Percentiles rank a stretch among this genome's conserved stretches.
These are phyloP conservation scores for Hirsutella minnesotensis DNA, from an alignment of 2,329 filamentous ascomycete species.

Conservation along the genomic window DNA sequence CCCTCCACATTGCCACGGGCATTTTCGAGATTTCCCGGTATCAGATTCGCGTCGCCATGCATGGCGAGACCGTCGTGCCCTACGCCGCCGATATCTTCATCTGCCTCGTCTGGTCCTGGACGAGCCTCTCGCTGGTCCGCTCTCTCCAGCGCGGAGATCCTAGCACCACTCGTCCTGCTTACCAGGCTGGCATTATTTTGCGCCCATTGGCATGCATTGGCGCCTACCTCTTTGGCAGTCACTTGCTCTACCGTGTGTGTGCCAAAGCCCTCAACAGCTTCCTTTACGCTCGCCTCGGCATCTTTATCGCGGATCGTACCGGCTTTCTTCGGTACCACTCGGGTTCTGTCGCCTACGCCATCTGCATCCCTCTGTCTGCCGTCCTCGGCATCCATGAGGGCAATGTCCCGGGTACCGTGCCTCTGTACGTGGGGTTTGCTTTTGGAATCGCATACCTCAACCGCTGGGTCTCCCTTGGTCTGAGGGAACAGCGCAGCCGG, in stretches of 20 bases:
- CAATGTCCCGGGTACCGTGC: not conserved
- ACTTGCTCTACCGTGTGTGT: not conserved
- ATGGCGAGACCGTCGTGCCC: not conserved
- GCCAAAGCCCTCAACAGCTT: not conserved
- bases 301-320: not conserved
- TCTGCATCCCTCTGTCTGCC: not conserved
- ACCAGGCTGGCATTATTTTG: not conserved
- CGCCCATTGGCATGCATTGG: not conserved
- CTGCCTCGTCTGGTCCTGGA: not conserved
- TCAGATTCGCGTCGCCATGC: not conserved
- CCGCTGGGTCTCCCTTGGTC: not conserved
- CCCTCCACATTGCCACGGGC: not conserved
- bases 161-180: not conserved
- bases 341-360: not conserved
- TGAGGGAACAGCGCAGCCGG: not conserved
- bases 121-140: not conserved
- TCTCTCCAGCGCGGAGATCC: not conserved
- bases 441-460: not conserved
- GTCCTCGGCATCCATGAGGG: not conserved
- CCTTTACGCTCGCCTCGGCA: not conserved
- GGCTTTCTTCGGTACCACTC: not conserved
- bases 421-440: not conserved
- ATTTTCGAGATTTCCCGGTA: not conserved
- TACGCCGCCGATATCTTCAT: not conserved
- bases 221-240: not conserved